A percentile compares a stretch with the other conserved stretches of the same genome.
phyloP scores from a whole-genome alignment of 1,284 basidiomycete species.

The Ceratobasidium sp. region DNA sequence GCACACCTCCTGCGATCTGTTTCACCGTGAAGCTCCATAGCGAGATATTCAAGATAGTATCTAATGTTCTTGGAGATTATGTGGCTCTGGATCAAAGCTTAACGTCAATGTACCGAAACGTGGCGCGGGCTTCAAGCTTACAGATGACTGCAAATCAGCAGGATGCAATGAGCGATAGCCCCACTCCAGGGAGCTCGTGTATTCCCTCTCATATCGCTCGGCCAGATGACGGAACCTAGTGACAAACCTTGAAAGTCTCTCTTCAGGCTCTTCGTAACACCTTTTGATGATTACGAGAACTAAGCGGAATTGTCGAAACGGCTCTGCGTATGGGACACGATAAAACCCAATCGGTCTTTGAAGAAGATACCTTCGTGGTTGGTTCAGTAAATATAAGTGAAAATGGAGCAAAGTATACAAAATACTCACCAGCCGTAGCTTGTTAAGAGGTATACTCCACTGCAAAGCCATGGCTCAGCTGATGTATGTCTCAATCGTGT shows the following conservation, averaged over 20 bases:
- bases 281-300: slow-evolving; percentile 1
- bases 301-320: slow-evolving; percentile 30
- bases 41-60: not conserved
- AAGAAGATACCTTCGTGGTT: slow-evolving; percentile 20
- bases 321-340: not conserved
- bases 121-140: not conserved
- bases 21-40: not conserved
- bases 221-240: slow-evolving; percentile 9
- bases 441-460: slow-evolving; percentile 30
- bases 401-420: not conserved
- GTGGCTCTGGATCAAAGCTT: slow-evolving; percentile 7
- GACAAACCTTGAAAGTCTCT: slow-evolving; percentile 12
- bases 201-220: slow-evolving; percentile 4
- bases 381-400: not conserved
- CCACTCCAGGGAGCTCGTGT: slow-evolving; percentile 14
- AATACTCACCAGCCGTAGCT: slow-evolving; percentile 19
- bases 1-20: not conserved
- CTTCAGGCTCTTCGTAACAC: slow-evolving; percentile 13
- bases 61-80: not conserved
- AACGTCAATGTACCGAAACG: not conserved
- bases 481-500: not conserved
- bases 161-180: slow-evolving; percentile 25
- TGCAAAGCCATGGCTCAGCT: not conserved
- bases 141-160: slow-evolving; percentile 17
- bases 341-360: slow-evolving; percentile 7